Evolutionary conservation across 371 early-diverging fungal genomes (phyloP).

Genomic region (Circinella minor): DNA sequence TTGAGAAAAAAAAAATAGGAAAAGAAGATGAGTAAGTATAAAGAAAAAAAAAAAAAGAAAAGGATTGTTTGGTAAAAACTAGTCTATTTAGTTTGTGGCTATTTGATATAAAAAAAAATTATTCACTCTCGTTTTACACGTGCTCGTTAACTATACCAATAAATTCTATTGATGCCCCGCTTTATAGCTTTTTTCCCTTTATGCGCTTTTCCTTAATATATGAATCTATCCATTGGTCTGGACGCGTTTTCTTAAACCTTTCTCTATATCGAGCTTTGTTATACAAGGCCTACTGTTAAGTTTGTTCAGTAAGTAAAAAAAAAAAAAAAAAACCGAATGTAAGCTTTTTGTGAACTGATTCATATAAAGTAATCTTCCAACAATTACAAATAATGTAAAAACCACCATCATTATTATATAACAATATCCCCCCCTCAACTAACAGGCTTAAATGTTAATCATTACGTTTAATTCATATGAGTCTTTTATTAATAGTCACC

Average conservation of each 20-base stretch:
- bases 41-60: constrained; percentile 6
- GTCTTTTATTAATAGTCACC: no score
- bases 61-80: neutral
- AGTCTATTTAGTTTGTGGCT: neutral
- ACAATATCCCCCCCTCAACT: no score
- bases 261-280: neutral
- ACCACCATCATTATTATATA: no score
- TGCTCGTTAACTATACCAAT: neutral
- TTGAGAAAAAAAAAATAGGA: neutral
- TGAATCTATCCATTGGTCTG: neutral
- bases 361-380: no score
- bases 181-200: no score
- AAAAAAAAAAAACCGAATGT: neutral
- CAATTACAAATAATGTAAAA: no score
- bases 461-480: no score
- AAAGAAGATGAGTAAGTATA: constrained; percentile 1
- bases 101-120: neutral
- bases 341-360: no score
- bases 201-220: neutral
- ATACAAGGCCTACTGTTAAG: neutral
- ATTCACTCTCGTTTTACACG: neutral
- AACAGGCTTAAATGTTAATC: no score
- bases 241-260: neutral
- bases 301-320: neutral
- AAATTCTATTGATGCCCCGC: neutral